These are phyloP conservation scores for Yamadazyma conglobata DNA, from an alignment of 1,139 yeast species.

Conservation along the genomic window DNA sequence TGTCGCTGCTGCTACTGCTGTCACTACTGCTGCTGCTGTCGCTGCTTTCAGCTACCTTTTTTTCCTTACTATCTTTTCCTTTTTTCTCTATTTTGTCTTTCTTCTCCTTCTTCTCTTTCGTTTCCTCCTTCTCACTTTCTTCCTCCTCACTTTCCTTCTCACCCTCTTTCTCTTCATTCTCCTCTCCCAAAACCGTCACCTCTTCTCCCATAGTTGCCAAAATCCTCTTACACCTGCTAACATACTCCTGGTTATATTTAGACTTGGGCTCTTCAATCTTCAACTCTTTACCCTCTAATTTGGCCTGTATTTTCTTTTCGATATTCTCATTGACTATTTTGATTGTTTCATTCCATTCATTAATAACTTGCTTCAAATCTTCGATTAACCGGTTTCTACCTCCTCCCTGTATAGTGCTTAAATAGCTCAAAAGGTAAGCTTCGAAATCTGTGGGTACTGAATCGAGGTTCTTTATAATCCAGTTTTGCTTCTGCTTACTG, in stretches of 20 bases:
- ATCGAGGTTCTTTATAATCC: constrained; percentile 74
- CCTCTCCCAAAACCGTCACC: constrained; percentile 35
- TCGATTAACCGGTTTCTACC: constrained; percentile 56
- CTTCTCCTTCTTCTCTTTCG: constrained; percentile 17
- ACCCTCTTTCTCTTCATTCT: constrained; percentile 10
- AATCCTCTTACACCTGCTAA: constrained; percentile 41
- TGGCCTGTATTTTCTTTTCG: constrained; percentile 33
- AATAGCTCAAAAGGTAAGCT: constrained; percentile 51
- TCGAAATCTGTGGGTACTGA: constrained; percentile 55
- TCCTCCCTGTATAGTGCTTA: constrained; percentile 74
- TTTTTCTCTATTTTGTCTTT: constrained; percentile 32
- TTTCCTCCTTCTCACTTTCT: constrained; percentile 11
- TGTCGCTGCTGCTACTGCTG: constrained; percentile 8
- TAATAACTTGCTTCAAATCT: constrained; percentile 46
- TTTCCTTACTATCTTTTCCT: constrained; percentile 9
- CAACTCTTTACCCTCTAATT: constrained; percentile 24
- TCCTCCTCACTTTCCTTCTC: constrained; percentile 11
- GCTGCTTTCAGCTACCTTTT: constrained; percentile 8
- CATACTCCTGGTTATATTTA: constrained; percentile 33
- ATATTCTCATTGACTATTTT: constrained; percentile 37
- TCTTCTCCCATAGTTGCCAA: constrained; percentile 33
- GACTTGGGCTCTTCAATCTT: constrained; percentile 18
- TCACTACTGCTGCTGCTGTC: constrained; percentile 6
- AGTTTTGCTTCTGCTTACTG: constrained; percentile 90
- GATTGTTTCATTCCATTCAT: constrained; percentile 56